Evolutionary conservation across 2,329 filamentous ascomycete species (phyloP).

Genomic region (Calonectria honghensis): DNA sequence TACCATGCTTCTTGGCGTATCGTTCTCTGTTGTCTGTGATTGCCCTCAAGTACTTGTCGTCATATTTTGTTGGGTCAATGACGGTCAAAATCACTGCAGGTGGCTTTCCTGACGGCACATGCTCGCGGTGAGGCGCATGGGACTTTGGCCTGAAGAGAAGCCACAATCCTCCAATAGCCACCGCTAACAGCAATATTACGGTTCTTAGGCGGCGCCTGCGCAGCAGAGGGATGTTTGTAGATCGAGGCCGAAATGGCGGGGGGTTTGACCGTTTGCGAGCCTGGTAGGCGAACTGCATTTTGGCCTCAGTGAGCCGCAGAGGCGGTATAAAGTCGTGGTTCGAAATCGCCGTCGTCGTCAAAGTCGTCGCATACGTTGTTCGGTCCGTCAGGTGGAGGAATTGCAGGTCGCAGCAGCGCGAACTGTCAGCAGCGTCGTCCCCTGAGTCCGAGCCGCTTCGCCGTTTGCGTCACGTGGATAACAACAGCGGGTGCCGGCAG

Average conservation of each 20-base stretch:
- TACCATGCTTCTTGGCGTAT: conserved; percentile 92
- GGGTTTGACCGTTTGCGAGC: conserved; percentile 88
- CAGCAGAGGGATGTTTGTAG: conserved; percentile 70
- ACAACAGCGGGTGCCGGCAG: conserved; percentile 3
- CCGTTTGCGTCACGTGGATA: conserved; percentile 38
- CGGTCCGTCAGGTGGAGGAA: conserved; percentile 11
- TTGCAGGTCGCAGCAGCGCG: conserved; percentile 31
- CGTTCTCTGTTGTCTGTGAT: conserved; percentile 88
- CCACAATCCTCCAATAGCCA: conserved; percentile 76
- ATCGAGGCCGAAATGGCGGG: conserved; percentile 80
- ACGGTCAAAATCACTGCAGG: conserved; percentile 89
- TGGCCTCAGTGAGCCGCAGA: conserved; percentile 49
- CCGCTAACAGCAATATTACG: conserved; percentile 72
- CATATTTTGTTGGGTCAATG: conserved; percentile 80
- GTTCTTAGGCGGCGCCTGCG: conserved; percentile 79
- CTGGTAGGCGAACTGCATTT: conserved; percentile 93
- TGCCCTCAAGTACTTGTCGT: conserved; percentile 80
- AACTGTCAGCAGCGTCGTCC: conserved; percentile 34
- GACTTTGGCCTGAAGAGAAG: conserved; percentile 68
- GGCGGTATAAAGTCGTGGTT: background rate
- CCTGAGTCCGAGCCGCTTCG: conserved; percentile 33
- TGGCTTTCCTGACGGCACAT: conserved; percentile 72
- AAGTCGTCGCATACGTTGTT: conserved; percentile 17
- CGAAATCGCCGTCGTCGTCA: conserved; percentile 24
- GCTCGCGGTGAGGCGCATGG: conserved; percentile 58